Conservation (phyloP, 768 basidiomycete species). For the Botryobasidium botryosum region DNA sequence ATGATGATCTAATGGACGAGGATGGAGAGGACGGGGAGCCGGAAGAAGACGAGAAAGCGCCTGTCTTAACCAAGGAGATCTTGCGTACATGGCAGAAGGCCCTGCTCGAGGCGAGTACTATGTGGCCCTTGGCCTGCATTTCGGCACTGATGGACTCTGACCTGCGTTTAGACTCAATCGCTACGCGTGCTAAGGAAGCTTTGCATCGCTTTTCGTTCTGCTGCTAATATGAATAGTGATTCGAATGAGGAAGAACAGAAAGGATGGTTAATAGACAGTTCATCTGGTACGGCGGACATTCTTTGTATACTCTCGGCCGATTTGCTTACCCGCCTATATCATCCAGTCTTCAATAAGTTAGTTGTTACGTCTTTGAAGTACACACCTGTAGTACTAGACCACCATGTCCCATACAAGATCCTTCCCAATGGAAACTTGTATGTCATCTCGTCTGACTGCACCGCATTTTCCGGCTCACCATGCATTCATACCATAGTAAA, state of each 20-base stretch:
- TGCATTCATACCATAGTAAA: constrained; percentile 39
- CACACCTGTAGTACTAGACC: constrained; percentile 73
- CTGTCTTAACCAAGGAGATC: constrained; percentile 50
- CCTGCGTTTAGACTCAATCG: constrained; percentile 58
- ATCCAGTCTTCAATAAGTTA: constrained; percentile 83
- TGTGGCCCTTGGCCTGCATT: background rate
- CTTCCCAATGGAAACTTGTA: constrained; percentile 74
- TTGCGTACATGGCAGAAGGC: constrained; percentile 78
- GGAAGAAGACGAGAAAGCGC: constrained; percentile 18
- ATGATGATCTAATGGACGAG: constrained; percentile 26
- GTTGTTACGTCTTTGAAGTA: constrained; percentile 73
- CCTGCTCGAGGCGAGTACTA: constrained; percentile 65
- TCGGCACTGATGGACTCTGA: no score
- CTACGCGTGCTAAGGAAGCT: constrained; percentile 68
- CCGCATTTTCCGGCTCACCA: background rate
- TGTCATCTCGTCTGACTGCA: constrained; percentile 17
- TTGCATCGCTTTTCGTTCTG: constrained; percentile 80
- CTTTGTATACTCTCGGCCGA: background rate
- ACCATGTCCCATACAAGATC: constrained; percentile 80
- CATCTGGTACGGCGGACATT: constrained; percentile 34
- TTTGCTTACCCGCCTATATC: constrained; percentile 9
- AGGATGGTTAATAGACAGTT: constrained; percentile 76
- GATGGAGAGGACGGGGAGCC: constrained; percentile 29
- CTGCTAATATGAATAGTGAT: constrained; percentile 79
- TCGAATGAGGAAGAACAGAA: constrained; percentile 35